A percentile compares a stretch with the other conserved stretches of the same genome.
These are phyloP conservation scores for Torulaspora quercuum DNA, from an alignment of 805 yeast species.

Conservation along the genomic window DNA sequence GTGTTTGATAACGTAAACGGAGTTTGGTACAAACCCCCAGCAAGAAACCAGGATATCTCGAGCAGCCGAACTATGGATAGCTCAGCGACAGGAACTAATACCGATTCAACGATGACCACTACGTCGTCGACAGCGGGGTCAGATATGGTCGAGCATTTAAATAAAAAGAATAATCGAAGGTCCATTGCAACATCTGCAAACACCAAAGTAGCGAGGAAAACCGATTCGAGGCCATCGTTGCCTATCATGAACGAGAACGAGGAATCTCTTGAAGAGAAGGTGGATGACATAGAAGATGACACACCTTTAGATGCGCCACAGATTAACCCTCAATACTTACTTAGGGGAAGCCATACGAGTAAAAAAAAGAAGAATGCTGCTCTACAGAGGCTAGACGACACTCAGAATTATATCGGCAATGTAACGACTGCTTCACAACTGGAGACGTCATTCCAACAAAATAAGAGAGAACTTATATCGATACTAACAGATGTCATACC, in stretches of 20 bases:
- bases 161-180: not conserved
- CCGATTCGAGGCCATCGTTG: not conserved
- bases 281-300: constrained; percentile 18
- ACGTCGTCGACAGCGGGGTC: not conserved
- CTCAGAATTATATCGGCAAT: constrained; percentile 9
- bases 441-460: constrained; percentile 25
- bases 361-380: not conserved
- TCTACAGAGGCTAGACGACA: constrained; percentile 1
- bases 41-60: constrained; percentile 20
- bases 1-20: constrained; percentile 27
- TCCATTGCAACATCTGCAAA: constrained; percentile 4
- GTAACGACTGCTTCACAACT: constrained; percentile 18
- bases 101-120: constrained; percentile 7
- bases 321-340: constrained; percentile 18
- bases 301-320: constrained; percentile 32
- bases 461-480: constrained; percentile 26
- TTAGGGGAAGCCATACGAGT: constrained; percentile 5
- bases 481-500: constrained; percentile 24
- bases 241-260: not conserved
- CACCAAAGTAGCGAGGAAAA: not conserved
- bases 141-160: constrained; percentile 1
- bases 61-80: constrained; percentile 25
- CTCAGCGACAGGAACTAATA: constrained; percentile 12
- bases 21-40: constrained; percentile 28
- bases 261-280: constrained; percentile 9